These are phyloP conservation scores for Ophiostoma sp. DNA, from an alignment of 2,329 filamentous ascomycete species.

Conservation along the genomic window DNA sequence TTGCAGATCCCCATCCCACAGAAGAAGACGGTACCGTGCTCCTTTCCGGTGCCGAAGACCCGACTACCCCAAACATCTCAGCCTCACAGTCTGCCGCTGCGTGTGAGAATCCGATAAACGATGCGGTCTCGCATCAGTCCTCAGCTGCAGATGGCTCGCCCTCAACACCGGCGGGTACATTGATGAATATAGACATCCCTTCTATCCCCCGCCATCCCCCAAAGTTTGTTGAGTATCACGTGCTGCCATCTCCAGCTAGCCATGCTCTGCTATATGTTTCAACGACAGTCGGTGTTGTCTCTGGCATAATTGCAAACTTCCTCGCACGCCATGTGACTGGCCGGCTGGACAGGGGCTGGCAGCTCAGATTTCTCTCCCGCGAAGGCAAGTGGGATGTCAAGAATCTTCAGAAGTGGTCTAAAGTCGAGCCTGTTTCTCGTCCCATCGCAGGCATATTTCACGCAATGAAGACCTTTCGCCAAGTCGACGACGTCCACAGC, in stretches of 20 bases:
- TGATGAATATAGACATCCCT: conserved; percentile 39
- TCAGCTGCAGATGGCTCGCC: background rate
- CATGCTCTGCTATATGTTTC: conserved; percentile 82
- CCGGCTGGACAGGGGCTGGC: conserved; percentile 79
- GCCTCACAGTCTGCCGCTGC: no score
- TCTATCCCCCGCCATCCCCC: conserved; percentile 45
- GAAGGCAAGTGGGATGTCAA: conserved; percentile 98
- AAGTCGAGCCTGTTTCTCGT: conserved; percentile 68
- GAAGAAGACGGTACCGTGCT: background rate
- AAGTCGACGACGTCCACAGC: conserved; percentile 78
- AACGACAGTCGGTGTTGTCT: conserved; percentile 66
- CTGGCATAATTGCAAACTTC: conserved; percentile 79
- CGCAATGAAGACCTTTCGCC: conserved; percentile 87
- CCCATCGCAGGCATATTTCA: conserved; percentile 76
- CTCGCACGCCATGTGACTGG: conserved; percentile 68
- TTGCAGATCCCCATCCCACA: background rate
- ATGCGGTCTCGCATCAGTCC: background rate
- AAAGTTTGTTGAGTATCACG: conserved; percentile 54
- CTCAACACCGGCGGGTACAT: conserved; percentile 41
- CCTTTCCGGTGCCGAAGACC: background rate
- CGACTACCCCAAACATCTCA: background rate
- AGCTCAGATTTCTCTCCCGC: conserved; percentile 79
- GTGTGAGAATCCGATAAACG: no score
- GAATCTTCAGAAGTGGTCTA: conserved; percentile 87
- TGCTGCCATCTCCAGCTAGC: conserved; percentile 71